Percentiles rank a stretch among this genome's conserved stretches.
Conservation (phyloP, 1,284 basidiomycete species). For the Moesziomyces antarcticus region DNA sequence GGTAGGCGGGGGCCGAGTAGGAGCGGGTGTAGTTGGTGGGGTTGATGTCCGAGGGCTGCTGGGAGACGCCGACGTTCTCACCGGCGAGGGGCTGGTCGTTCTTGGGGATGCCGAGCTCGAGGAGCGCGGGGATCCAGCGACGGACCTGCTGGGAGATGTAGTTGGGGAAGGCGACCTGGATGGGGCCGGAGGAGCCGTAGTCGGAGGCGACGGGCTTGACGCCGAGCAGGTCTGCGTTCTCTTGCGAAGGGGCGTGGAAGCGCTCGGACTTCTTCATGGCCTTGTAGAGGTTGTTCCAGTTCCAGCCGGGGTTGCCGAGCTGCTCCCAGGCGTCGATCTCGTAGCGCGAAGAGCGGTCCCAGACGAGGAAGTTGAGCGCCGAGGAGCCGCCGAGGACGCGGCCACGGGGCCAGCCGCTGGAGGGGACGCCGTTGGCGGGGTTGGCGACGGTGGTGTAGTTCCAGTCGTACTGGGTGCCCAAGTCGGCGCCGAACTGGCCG, state of each 20-base stretch:
- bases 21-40: constrained; percentile 59
- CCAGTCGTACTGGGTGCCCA: constrained; percentile 54
- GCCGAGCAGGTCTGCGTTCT: constrained; percentile 50
- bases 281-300: constrained; percentile 67
- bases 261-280: constrained; percentile 69
- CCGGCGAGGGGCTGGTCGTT: constrained; percentile 55
- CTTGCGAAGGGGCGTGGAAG: constrained; percentile 57
- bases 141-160: constrained; percentile 56
- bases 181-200: constrained; percentile 62
- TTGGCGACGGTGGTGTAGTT: constrained; percentile 54
- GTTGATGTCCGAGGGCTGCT: constrained; percentile 62
- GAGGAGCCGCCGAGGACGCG: constrained; percentile 66
- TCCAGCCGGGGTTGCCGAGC: constrained; percentile 63
- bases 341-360: constrained; percentile 62
- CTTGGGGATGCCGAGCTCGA: constrained; percentile 45
- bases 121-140: constrained; percentile 50
- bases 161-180: constrained; percentile 61
- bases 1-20: constrained; percentile 62
- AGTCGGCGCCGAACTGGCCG: constrained; percentile 55
- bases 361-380: constrained; percentile 68
- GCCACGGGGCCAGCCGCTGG: constrained; percentile 60
- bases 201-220: constrained; percentile 50
- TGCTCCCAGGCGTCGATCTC: constrained; percentile 66
- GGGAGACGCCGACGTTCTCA: constrained; percentile 58
- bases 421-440: constrained; percentile 36